Evolutionary conservation across 257 asterid species (phyloP), one percentile per base, ranked within the genome.

Genomic region (Fraxinus americana): DNA sequence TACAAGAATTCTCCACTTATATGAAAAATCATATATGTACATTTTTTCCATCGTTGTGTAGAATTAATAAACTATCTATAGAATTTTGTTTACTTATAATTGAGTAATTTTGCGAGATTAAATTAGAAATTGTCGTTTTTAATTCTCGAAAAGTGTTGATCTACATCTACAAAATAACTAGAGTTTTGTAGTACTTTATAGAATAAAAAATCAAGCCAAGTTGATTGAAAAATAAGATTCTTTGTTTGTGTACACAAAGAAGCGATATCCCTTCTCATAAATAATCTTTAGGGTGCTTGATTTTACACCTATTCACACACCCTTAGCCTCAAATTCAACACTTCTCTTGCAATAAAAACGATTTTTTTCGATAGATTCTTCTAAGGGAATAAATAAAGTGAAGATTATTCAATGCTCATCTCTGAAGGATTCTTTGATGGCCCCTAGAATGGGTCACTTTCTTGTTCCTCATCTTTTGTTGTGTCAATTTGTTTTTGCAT

Each of bases 361-460:
- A 43, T 2, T 43, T 43, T 54, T 52, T 52, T 2, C 23, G 19
- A 5, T 54, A n/a, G 7, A 19, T 16, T 54, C 27, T 19, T 54
- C n/a, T 3, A 14, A 48, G 6, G n/a, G 57, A 48, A 78, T 76
- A 77, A 76, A 66, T 83, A 79, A 78, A 82, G 70, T n/a, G 57
- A 79, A 54, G 70, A 79, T 81, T 70, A 75, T 68, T 61, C 34
- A 32, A 67, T 76, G 78, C 70, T 82, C 78, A 79, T 71, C 82
- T 84, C 82, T 76, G 85, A 77, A 72, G 76, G 85, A 83, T 83
- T 48, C 57, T 34, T 41, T 75, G 69, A 50, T 38, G 67, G 70
- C 57, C n/a, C 57, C 57, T 14, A 48, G 1, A 14, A 48, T 13
- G 54, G 67, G 80, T 83, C 85, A 71, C 82, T 79, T 86, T 88